phyloP scores from a whole-genome alignment of 805 yeast genomes.

The Zygotorulaspora florentina region DNA sequence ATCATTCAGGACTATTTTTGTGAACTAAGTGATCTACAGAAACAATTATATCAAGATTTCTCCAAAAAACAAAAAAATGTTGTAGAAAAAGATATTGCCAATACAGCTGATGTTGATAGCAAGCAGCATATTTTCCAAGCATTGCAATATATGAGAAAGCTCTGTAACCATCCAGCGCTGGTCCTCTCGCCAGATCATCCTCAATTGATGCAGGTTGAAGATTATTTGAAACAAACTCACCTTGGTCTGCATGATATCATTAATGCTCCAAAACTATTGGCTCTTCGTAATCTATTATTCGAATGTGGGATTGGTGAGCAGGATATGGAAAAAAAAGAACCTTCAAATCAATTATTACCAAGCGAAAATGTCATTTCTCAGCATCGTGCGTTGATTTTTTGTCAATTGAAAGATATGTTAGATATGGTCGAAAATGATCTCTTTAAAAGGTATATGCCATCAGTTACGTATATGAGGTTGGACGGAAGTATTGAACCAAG shows the following conservation, averaged over 20 bases:
- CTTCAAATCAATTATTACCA: conserved; percentile 36
- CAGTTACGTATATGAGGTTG: conserved; percentile 87
- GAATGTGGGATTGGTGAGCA: conserved; percentile 82
- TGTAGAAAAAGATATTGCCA: conserved; percentile 60
- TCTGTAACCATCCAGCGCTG: conserved; percentile 94
- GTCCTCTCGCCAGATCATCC: conserved; percentile 84
- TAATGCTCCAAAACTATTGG: conserved; percentile 86
- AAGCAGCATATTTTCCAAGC: conserved; percentile 97
- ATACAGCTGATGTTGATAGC: conserved; percentile 44
- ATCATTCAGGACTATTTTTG: conserved; percentile 98
- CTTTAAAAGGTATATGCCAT: conserved; percentile 76
- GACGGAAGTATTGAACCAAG: conserved; percentile 95
- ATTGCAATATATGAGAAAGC: conserved; percentile 91
- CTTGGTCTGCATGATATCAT: conserved; percentile 64
- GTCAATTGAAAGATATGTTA: conserved; percentile 96
- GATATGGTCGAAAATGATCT: conserved; percentile 93
- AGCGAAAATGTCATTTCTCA: conserved; percentile 69
- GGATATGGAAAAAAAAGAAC: conserved; percentile 36
- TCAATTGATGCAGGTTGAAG: conserved; percentile 62
- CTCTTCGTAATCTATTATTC: conserved; percentile 69
- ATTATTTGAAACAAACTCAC: conserved; percentile 54
- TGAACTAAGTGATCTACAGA: conserved; percentile 87
- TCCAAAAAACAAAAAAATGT: conserved; percentile 75
- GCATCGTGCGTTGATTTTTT: conserved; percentile 91
- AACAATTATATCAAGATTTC: conserved; percentile 82